Conservation (phyloP, 495 filamentous ascomycete species). For the Clohesyomyces aquaticus region DNA sequence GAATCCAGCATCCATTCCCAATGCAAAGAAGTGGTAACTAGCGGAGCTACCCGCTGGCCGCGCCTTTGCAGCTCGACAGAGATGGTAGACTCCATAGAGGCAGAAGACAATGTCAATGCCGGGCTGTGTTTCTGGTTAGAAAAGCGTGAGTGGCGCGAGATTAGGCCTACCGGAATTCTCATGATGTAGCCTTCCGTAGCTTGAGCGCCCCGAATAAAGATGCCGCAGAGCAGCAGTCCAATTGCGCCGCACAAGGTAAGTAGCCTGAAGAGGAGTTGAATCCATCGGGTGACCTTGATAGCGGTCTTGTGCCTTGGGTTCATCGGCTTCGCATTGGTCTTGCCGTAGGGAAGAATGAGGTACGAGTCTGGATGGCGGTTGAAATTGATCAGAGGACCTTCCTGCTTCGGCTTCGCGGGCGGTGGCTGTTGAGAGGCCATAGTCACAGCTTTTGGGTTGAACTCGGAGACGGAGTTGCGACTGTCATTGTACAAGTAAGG, state of each 20-base stretch:
- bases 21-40: constrained; percentile 82
- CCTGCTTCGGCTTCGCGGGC: constrained; percentile 62
- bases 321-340: constrained; percentile 66
- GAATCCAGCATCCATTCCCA: constrained; percentile 69
- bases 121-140: constrained; percentile 54
- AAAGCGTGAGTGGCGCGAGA: background rate
- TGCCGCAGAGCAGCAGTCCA: constrained; percentile 71
- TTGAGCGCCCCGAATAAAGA: constrained; percentile 69
- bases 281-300: constrained; percentile 65
- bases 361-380: constrained; percentile 78
- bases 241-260: constrained; percentile 67
- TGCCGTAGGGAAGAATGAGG: constrained; percentile 54
- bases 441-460: constrained; percentile 83
- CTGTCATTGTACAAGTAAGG: constrained; percentile 78
- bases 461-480: constrained; percentile 58
- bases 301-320: constrained; percentile 66
- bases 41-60: constrained; percentile 76
- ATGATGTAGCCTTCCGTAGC: constrained; percentile 71
- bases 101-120: constrained; percentile 70
- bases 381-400: constrained; percentile 76
- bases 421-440: constrained; percentile 67
- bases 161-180: constrained; percentile 67
- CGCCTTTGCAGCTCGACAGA: constrained; percentile 64
- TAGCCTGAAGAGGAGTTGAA: constrained; percentile 68
- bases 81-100: constrained; percentile 77